Conservation (phyloP, 1,284 basidiomycete species). For the Irpex lacteus region DNA sequence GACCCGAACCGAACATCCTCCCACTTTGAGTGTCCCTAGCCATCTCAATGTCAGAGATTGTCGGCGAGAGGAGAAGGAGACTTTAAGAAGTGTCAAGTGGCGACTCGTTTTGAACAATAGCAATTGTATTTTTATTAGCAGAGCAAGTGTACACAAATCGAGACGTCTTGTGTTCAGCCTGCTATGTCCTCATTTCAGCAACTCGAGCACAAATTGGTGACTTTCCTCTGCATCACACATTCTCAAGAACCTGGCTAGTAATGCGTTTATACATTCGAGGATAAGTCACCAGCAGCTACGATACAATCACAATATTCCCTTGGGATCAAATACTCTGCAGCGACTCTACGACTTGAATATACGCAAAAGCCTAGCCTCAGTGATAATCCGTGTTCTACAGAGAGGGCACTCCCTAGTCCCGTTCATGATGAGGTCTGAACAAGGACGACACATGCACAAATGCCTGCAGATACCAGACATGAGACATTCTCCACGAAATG, state of each 20-base stretch:
- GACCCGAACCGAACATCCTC: conserved; percentile 70
- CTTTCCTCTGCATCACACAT: too few species aligned
- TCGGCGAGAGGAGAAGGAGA: too few species aligned
- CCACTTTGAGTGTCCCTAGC: conserved; percentile 41
- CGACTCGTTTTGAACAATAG: not conserved
- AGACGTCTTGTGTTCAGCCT: too few species aligned
- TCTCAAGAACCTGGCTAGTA: too few species aligned
- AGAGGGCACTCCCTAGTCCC: conserved; percentile 82
- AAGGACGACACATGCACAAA: conserved; percentile 78
- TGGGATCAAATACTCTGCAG: too few species aligned
- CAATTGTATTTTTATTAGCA: too few species aligned
- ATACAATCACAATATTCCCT: too few species aligned
- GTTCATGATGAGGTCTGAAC: conserved; percentile 80
- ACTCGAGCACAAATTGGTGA: too few species aligned
- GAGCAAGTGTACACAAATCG: too few species aligned
- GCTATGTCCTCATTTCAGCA: too few species aligned
- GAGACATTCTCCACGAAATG: not conserved
- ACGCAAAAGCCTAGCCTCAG: conserved; percentile 73
- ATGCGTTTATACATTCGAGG: too few species aligned
- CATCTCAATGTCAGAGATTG: not conserved
- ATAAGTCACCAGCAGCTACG: too few species aligned
- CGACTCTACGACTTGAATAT: conserved; percentile 62
- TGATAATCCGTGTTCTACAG: conserved; percentile 83
- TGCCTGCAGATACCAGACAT: conserved; percentile 47
- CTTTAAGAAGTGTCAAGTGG: not conserved